Evolutionary conservation across 2,329 filamentous ascomycete genomes (phyloP), one percentile per base, ranked within the genome.

Genomic region (Ophiosphaerella korrae): DNA sequence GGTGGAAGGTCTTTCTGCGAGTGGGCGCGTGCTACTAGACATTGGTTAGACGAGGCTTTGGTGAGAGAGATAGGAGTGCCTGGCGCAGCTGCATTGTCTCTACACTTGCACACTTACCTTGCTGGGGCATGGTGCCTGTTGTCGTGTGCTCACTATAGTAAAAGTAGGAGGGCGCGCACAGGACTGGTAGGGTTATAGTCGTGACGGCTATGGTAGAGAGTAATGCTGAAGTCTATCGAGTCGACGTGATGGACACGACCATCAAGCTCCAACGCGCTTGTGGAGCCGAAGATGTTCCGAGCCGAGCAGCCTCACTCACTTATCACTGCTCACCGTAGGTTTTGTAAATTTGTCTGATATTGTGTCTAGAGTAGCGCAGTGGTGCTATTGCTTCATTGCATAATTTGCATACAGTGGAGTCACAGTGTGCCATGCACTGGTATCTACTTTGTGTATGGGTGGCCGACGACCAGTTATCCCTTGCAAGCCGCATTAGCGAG

Each of bases 1-100:
- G 94, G 93, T 16, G 93, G 91, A 49, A 87, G 82, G 32, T 74
- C 71, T 60, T 71, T 71, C 37, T 71, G 70, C 21, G 68, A 66
- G 46, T 68, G 56, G 13, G 70, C 66, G 47, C 68, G 64, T 45
- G 54, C 57, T 46, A 64, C 61, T 68, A 24, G 44, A 23, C 12
- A n/a, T n/a, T 24, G 48, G 55, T 48, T 50, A 51, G 45, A 24
- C 26, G 34, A 36, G n/a, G 18, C 9, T 38, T 49, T 41, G 33
- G 8, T 23, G 6, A 11, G 46, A 48, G 7, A 29, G 26, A 29
- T 8, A 29, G 26, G 26, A 34, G 16, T 14, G 34, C 4, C 12
- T 36, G 12, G 18, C 34, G n/a, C 34, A 48, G 50, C 11, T 29
- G 38, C 38, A 29, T 29, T 6, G 26, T 29, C 26, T 29, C 26